Percentiles rank a stretch among this genome's conserved stretches.
These are phyloP conservation scores for Colletotrichum salicis DNA, from an alignment of 2,329 filamentous ascomycete genomes.

Conservation along the genomic window DNA sequence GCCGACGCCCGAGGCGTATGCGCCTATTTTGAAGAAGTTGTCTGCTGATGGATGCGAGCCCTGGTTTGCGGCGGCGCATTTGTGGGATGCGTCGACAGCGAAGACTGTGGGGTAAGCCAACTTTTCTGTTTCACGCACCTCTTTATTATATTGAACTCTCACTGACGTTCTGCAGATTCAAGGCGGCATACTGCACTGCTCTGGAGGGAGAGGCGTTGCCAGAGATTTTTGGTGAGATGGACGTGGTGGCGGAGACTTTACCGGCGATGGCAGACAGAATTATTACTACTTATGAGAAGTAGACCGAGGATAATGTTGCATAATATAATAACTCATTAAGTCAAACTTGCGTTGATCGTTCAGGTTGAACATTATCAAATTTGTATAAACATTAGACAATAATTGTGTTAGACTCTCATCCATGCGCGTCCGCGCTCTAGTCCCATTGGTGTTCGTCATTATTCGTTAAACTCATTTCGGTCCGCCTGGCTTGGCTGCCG, in stretches of 20 bases:
- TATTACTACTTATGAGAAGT: slow-evolving; percentile 39
- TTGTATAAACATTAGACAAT: neutral
- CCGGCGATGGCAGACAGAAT: slow-evolving; percentile 58
- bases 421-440: neutral
- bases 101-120: slow-evolving; percentile 52
- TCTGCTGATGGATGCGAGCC: slow-evolving; percentile 46
- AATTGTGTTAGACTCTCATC: neutral
- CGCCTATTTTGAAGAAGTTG: slow-evolving; percentile 54
- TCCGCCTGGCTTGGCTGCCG: slow-evolving; percentile 17
- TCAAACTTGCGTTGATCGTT: neutral
- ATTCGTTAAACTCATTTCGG: slow-evolving; percentile 8
- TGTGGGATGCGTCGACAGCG: slow-evolving; percentile 68
- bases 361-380: neutral
- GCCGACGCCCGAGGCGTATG: slow-evolving; percentile 59
- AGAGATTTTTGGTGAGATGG: slow-evolving; percentile 59
- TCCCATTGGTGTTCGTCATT: neutral
- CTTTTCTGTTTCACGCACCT: too few species aligned
- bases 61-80: slow-evolving; percentile 70
- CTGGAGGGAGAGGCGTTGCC: slow-evolving; percentile 23
- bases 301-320: neutral
- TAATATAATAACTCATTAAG: neutral
- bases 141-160: too few species aligned
- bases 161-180: slow-evolving; percentile 47
- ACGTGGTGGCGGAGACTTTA: slow-evolving; percentile 59
- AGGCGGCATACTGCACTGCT: slow-evolving; percentile 61